Conservation (phyloP, 495 filamentous ascomycete genomes). For the Margaritispora aquatica region DNA sequence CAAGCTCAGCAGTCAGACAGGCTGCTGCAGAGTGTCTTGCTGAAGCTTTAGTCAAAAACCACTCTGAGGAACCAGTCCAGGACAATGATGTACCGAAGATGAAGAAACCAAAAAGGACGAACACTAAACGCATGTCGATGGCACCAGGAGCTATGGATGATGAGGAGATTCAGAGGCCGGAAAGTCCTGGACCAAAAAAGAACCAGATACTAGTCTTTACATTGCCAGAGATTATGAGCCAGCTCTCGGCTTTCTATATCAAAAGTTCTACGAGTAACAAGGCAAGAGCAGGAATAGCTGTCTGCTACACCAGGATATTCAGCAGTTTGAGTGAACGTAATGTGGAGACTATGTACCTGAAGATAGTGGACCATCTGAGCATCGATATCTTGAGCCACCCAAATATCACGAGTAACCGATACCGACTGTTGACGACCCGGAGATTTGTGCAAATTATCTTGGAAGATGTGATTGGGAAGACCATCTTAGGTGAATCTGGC, state of each 20-base stretch:
- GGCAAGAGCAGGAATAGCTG: conserved; percentile 72
- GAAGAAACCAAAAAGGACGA: conserved; percentile 63
- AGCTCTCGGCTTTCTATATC: conserved; percentile 76
- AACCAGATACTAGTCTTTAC: conserved; percentile 64
- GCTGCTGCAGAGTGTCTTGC: conserved; percentile 85
- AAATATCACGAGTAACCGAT: conserved; percentile 75
- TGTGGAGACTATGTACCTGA: conserved; percentile 72
- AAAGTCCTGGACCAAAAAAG: conserved; percentile 62
- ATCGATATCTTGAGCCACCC: conserved; percentile 71
- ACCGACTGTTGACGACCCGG: conserved; percentile 77
- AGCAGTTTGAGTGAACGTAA: conserved; percentile 66
- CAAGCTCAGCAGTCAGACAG: conserved; percentile 65
- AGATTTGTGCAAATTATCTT: conserved; percentile 80
- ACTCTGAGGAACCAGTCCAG: conserved; percentile 55
- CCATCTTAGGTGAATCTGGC: conserved; percentile 81
- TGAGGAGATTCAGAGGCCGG: conserved; percentile 63
- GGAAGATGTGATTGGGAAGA: conserved; percentile 74
- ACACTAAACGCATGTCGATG: conserved; percentile 61
- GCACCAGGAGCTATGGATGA: conserved; percentile 72
- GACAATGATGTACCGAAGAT: conserved; percentile 51
- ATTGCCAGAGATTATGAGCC: conserved; percentile 71
- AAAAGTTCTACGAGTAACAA: conserved; percentile 74
- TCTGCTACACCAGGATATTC: conserved; percentile 80
- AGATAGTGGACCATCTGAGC: conserved; percentile 75
- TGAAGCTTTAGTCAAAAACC: conserved; percentile 68